phyloP scores from a whole-genome alignment of 164 flowering plant species.

The Malania oleifera region DNA sequence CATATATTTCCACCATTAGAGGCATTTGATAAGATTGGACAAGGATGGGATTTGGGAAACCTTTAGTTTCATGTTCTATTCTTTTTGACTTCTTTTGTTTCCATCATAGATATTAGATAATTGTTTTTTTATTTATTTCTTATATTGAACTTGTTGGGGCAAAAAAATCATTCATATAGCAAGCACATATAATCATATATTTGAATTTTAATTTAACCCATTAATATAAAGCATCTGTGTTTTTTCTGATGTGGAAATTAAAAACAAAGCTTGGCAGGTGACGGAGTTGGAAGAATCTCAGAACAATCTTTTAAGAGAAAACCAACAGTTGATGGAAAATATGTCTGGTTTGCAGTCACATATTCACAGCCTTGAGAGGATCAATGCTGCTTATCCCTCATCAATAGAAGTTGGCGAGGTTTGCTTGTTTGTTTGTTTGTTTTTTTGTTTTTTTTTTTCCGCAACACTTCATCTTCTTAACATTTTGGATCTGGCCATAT shows the following conservation, averaged over 20 bases:
- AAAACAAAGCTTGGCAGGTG: constrained; percentile 89
- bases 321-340: constrained; percentile 41
- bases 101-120: no score
- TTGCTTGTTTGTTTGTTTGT: no score
- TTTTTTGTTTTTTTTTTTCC: no score
- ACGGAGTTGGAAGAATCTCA: constrained; percentile 66
- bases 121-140: not conserved
- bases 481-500: not conserved
- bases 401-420: constrained; percentile 33
- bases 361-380: constrained; percentile 41
- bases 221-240: constrained; percentile 6
- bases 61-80: not conserved
- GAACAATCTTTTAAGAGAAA: constrained; percentile 43
- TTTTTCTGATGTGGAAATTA: constrained; percentile 57
- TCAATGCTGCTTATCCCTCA: constrained; percentile 22
- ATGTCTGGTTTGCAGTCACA: constrained; percentile 41
- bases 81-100: no score
- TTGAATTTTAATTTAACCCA: not conserved
- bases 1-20: no score
- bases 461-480: not conserved
- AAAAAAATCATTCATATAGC: not conserved
- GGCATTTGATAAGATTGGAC: not conserved
- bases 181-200: not conserved
- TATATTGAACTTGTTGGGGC: not conserved
- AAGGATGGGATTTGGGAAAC: not conserved